A percentile compares a stretch with the other conserved stretches of the same genome.
Evolutionary conservation across 768 basidiomycete genomes (phyloP).

Genomic region (Galerina marginata): DNA sequence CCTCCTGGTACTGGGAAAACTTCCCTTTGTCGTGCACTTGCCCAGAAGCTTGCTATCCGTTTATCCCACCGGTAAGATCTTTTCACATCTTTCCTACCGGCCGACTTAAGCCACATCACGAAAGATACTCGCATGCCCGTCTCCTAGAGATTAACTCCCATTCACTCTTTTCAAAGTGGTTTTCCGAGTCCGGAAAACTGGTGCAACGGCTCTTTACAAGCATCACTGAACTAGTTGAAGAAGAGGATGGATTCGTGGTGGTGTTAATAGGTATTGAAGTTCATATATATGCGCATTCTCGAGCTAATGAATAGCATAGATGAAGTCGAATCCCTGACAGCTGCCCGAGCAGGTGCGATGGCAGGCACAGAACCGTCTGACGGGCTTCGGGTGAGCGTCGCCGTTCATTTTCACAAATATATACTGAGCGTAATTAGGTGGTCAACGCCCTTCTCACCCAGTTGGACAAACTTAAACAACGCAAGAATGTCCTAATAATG

Average conservation of each 20-base stretch:
- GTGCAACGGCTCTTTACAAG: constrained; percentile 91
- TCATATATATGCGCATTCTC: neutral
- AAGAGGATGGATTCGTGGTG: constrained; percentile 89
- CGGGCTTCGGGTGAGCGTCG: constrained; percentile 75
- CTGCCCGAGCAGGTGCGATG: constrained; percentile 93
- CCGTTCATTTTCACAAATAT: neutral
- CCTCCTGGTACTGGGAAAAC: constrained; percentile 99
- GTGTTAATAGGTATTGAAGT: constrained; percentile 81
- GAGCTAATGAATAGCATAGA: constrained; percentile 50
- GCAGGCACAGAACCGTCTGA: constrained; percentile 96
- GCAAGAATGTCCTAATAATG: constrained; percentile 94
- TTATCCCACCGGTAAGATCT: constrained; percentile 74
- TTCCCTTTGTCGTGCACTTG: constrained; percentile 89
- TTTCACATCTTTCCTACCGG: constrained; percentile 2
- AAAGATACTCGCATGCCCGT: constrained; percentile 84
- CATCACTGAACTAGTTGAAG: constrained; percentile 91
- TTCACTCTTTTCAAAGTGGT: constrained; percentile 98
- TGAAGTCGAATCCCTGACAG: constrained; percentile 95
- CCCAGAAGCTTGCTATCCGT: constrained; percentile 93
- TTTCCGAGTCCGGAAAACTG: constrained; percentile 97
- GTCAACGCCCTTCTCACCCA: constrained; percentile 98
- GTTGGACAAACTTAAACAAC: constrained; percentile 91
- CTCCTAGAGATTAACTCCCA: constrained; percentile 98
- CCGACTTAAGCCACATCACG: neutral
- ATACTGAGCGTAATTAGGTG: constrained; percentile 58